phyloP scores from a whole-genome alignment of 176 grass and related monocot genomes.

The Hordeum vulgare region MorexV3_pseudomolecules_assembly NC_058519.1:40063981-40064480 shows the following conservation, averaged over 20 bases:
- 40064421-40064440: conserved; percentile 19
- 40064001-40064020: conserved; percentile 47
- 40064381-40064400: conserved; percentile 34
- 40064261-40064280: neutral
- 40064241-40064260: conserved; percentile 29
- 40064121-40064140: neutral
- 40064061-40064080: conserved; percentile 68
- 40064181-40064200: neutral
- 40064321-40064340: neutral
- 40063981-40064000: conserved; percentile 15
- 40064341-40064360: neutral
- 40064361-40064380: conserved; percentile 6
- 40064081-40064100: conserved; percentile 41
- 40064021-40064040: conserved; percentile 19
- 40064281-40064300: neutral
- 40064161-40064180: neutral
- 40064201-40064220: conserved; percentile 58
- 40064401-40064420: conserved; percentile 27
- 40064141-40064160: neutral
- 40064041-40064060: conserved; percentile 12
- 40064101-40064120: neutral
- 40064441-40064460: conserved; percentile 17
- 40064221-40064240: conserved; percentile 61
- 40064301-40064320: neutral
- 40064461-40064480: neutral